phyloP scores from a whole-genome alignment of 2,329 filamentous ascomycete species.

The Onygena corvina region DNA sequence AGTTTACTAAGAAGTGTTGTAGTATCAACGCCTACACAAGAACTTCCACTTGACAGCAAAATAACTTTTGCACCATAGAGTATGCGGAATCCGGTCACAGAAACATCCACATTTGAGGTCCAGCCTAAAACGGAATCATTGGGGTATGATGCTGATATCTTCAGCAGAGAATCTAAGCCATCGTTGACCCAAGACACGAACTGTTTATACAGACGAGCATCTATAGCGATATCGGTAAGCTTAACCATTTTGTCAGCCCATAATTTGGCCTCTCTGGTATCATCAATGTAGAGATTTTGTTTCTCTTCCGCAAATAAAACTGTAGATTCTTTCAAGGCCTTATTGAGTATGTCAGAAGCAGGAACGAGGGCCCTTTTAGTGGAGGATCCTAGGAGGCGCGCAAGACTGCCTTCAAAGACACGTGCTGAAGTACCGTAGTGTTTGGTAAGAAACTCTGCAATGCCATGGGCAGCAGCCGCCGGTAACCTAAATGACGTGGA shows the following conservation, averaged over 20 bases:
- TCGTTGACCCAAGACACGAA: constrained; percentile 25
- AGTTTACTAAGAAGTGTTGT: constrained; percentile 19
- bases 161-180: constrained; percentile 23
- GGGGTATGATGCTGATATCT: constrained; percentile 23
- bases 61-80: constrained; percentile 29
- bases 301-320: constrained; percentile 75
- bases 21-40: constrained; percentile 16
- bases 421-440: constrained; percentile 23
- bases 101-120: constrained; percentile 56
- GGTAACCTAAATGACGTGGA: constrained; percentile 28
- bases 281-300: constrained; percentile 87
- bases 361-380: constrained; percentile 18
- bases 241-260: constrained; percentile 49
- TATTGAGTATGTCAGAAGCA: constrained; percentile 23
- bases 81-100: constrained; percentile 36
- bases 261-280: constrained; percentile 57
- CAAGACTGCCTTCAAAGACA: constrained; percentile 28
- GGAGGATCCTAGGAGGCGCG: constrained; percentile 28
- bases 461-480: constrained; percentile 36
- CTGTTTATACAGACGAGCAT: constrained; percentile 16
- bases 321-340: constrained; percentile 29
- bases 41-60: constrained; percentile 16
- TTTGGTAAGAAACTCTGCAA: constrained; percentile 28
- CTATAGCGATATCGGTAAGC: constrained; percentile 19
- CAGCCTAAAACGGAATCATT: constrained; percentile 60